Percentiles rank a stretch among this genome's conserved stretches.
Evolutionary conservation across 768 basidiomycete species (phyloP).

Genomic region (Naganishia vaughanmartiniae): DNA sequence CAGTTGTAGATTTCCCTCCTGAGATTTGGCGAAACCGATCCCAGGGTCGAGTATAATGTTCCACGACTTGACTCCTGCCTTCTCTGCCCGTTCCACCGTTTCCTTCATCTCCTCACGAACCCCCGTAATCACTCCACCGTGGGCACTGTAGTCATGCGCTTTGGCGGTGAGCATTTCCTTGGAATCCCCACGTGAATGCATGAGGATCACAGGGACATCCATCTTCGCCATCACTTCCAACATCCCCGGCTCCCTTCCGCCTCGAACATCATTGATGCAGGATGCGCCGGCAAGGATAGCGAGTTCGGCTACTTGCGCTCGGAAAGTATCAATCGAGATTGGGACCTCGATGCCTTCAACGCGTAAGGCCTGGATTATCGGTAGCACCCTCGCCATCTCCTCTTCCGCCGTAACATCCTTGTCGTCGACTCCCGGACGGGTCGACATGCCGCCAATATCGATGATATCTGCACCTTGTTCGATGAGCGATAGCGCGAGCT

Average conservation of each 20-base stretch:
- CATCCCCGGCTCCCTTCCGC: slow-evolving; percentile 65
- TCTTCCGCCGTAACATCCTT: slow-evolving; percentile 65
- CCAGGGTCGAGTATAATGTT: slow-evolving; percentile 87
- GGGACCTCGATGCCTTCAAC: slow-evolving; percentile 53
- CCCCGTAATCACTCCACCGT: slow-evolving; percentile 62
- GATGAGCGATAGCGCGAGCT: slow-evolving; percentile 57
- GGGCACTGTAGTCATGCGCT: slow-evolving; percentile 54
- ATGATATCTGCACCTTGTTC: slow-evolving; percentile 68
- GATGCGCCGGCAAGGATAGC: slow-evolving; percentile 79
- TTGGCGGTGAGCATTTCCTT: slow-evolving; percentile 66
- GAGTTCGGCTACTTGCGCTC: slow-evolving; percentile 71
- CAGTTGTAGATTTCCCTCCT: slow-evolving; percentile 69
- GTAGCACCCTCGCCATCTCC: slow-evolving; percentile 70
- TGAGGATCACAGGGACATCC: slow-evolving; percentile 77
- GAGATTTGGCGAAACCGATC: slow-evolving; percentile 86
- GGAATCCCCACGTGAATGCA: slow-evolving; percentile 90
- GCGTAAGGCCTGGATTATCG: slow-evolving; percentile 65
- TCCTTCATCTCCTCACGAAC: slow-evolving; percentile 68
- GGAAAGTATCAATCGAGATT: slow-evolving; percentile 85
- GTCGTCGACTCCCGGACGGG: slow-evolving; percentile 67
- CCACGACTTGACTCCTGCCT: slow-evolving; percentile 77
- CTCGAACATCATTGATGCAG: slow-evolving; percentile 91
- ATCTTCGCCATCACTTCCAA: slow-evolving; percentile 63
- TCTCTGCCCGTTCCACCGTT: slow-evolving; percentile 35
- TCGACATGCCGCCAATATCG: slow-evolving; percentile 92